Percentiles rank a stretch among this genome's conserved stretches.
Evolutionary conservation across 176 grass and related monocot genomes (phyloP).

Genomic region (Tillandsia leiboldiana): DNA sequence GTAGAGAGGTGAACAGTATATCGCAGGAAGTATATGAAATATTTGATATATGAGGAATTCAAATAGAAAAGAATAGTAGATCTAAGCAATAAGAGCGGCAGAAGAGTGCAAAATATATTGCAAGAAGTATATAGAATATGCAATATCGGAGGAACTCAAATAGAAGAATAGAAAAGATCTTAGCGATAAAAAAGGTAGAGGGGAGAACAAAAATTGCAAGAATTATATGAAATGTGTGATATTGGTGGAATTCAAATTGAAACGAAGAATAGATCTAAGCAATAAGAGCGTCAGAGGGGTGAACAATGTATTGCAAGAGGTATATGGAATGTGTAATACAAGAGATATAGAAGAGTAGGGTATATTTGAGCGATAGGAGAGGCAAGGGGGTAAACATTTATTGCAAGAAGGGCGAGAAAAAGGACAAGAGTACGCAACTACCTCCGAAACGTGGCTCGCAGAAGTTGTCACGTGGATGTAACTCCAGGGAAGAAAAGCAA

Average conservation of each 20-base stretch:
- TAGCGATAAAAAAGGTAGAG: background rate
- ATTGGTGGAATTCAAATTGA: background rate
- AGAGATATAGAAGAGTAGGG: background rate
- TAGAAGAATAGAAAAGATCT: background rate
- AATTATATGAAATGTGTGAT: background rate
- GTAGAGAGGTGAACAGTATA: background rate
- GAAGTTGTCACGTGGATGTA: background rate
- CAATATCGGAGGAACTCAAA: background rate
- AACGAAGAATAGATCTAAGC: background rate
- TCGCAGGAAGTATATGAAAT: background rate
- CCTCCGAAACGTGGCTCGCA: background rate
- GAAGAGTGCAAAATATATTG: background rate
- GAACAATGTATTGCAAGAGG: background rate
- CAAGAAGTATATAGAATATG: background rate
- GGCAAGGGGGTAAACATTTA: background rate
- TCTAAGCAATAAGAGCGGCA: background rate
- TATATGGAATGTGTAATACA: background rate
- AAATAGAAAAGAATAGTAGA: background rate
- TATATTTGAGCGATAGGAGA: background rate
- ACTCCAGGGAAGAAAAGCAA: background rate
- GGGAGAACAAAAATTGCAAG: background rate
- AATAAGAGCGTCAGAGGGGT: background rate
- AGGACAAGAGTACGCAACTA: constrained; percentile 2
- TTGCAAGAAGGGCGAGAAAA: background rate
- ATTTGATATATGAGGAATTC: background rate